Conservation (phyloP, 441 rosid genomes). For the Eutrema salsugineum region DNA sequence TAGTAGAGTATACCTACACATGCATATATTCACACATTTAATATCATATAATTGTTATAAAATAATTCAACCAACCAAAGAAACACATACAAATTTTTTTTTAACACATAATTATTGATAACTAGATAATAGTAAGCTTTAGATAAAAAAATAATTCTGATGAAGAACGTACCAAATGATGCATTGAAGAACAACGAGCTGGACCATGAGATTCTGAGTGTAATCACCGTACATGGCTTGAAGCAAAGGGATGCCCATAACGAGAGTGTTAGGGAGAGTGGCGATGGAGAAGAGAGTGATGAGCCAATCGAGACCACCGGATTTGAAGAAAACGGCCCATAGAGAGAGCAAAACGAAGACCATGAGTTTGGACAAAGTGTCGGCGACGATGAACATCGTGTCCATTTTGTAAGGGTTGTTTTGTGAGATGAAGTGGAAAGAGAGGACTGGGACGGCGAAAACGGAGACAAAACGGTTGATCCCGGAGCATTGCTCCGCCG, state of each 20-base stretch:
- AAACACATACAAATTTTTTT: too few species aligned
- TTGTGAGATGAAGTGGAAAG: conserved; percentile 76
- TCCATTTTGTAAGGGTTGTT: conserved; percentile 81
- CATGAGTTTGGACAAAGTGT: conserved; percentile 54
- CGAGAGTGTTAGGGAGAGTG: conserved; percentile 74
- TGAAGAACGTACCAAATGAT: conserved; percentile 56
- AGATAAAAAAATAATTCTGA: not conserved
- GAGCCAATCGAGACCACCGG: conserved; percentile 66
- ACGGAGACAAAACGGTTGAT: conserved; percentile 74
- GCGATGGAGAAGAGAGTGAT: conserved; percentile 69
- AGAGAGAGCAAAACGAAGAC: conserved; percentile 47
- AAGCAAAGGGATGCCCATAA: conserved; percentile 82
- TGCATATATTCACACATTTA: not conserved
- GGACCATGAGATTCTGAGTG: conserved; percentile 72
- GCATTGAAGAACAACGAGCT: conserved; percentile 76
- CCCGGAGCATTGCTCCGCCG: conserved; percentile 63
- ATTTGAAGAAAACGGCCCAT: conserved; percentile 44
- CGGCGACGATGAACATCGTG: conserved; percentile 61
- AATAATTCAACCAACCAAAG: too few species aligned
- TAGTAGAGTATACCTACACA: conserved; percentile 61
- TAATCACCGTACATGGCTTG: conserved; percentile 75
- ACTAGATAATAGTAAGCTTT: not conserved
- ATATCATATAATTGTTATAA: not conserved
- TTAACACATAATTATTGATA: too few species aligned
- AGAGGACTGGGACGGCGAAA: conserved; percentile 67